Evolutionary conservation across 345 rosid genomes (phyloP).

Genomic region (Raphanus sativus): DNA sequence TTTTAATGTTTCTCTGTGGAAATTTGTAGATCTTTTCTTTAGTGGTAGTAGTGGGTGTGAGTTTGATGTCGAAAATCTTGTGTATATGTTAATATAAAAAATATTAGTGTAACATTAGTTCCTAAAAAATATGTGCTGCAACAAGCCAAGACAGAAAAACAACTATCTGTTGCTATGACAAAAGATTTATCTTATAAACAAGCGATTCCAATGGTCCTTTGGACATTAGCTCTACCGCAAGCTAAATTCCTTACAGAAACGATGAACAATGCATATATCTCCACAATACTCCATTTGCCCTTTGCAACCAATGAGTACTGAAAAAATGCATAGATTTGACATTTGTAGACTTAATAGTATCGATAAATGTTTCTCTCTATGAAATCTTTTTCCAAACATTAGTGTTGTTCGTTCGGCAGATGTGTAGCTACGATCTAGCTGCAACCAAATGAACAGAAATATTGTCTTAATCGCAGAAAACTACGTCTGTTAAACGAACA

Average conservation of each 20-base stretch:
- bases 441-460: too few species aligned
- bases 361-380: background rate
- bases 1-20: background rate
- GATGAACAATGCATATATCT: constrained; percentile 24
- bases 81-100: constrained; percentile 5
- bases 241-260: background rate
- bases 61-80: background rate
- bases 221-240: too few species aligned
- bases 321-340: constrained; percentile 21
- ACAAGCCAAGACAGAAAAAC: constrained; percentile 27
- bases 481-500: too few species aligned
- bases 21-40: constrained; percentile 9
- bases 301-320: too few species aligned
- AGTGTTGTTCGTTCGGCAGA: background rate
- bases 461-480: too few species aligned
- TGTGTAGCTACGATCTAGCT: too few species aligned
- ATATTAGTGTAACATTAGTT: background rate
- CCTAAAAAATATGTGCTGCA: too few species aligned
- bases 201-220: too few species aligned
- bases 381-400: background rate
- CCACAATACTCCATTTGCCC: too few species aligned
- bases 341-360: background rate
- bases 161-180: constrained; percentile 32
- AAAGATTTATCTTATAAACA: too few species aligned
- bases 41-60: constrained; percentile 19